phyloP scores from a whole-genome alignment of 805 yeast species.

The Wickerhamiella kazuoi region DNA sequence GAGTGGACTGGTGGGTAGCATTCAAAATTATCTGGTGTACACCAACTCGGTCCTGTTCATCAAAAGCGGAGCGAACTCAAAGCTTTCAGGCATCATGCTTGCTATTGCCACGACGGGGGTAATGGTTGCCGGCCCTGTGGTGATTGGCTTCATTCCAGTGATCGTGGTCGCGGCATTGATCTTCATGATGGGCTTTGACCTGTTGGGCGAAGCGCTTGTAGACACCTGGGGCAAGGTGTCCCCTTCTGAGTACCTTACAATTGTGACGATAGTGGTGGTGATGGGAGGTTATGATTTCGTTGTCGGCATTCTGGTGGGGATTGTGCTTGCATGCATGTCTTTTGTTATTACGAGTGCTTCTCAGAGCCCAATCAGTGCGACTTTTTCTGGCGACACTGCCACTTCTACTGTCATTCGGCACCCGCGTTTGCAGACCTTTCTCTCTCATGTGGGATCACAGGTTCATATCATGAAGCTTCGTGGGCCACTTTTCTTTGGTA shows the following conservation, averaged over 20 bases:
- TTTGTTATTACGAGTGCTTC: slow-evolving; percentile 87
- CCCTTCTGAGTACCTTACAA: slow-evolving; percentile 66
- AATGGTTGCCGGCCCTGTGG: slow-evolving; percentile 76
- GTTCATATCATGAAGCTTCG: slow-evolving; percentile 72
- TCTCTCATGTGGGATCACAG: slow-evolving; percentile 76
- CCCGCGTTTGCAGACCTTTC: slow-evolving; percentile 70
- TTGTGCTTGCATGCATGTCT: slow-evolving; percentile 79
- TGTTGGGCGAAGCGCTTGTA: slow-evolving; percentile 65
- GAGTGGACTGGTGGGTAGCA: slow-evolving; percentile 71
- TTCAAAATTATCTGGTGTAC: slow-evolving; percentile 87
- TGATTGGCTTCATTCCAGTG: slow-evolving; percentile 88
- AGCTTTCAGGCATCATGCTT: slow-evolving; percentile 76
- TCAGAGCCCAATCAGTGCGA: slow-evolving; percentile 61
- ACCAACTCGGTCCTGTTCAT: slow-evolving; percentile 85
- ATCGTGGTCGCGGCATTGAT: slow-evolving; percentile 91
- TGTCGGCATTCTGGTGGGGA: slow-evolving; percentile 77
- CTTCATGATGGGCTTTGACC: slow-evolving; percentile 77
- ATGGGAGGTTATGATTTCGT: slow-evolving; percentile 97
- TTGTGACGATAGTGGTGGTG: slow-evolving; percentile 67
- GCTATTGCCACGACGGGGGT: slow-evolving; percentile 66
- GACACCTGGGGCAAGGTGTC: slow-evolving; percentile 70
- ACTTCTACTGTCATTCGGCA: slow-evolving; percentile 85
- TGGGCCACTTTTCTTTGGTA: slow-evolving; percentile 86
- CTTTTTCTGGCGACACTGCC: slow-evolving; percentile 75
- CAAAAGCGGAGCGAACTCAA: slow-evolving; percentile 82